Evolutionary conservation across 2,329 filamentous ascomycete genomes (phyloP), one percentile per base, ranked within the genome.

Genomic region (Byssoonygena ceratinophila): DNA sequence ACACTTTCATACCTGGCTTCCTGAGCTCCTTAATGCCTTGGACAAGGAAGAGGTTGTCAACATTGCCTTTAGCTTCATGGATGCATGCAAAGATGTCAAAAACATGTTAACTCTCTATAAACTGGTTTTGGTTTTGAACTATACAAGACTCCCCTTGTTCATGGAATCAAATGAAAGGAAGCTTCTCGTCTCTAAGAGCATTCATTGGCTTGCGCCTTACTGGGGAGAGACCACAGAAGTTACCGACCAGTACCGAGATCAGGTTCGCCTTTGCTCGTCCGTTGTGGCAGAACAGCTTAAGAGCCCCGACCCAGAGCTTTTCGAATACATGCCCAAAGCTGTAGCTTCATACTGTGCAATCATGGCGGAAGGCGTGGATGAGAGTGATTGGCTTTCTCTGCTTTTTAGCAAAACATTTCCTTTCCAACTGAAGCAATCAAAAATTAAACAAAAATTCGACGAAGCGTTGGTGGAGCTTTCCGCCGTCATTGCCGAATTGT

Each of bases 1-100:
- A 68, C 88, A 97, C 66, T 94, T 97, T 66, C 91, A 97, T 64
- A 86, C 87, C 0, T 98, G 92, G 92, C 74, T 98, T n/a, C 91
- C 92, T 0, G 91, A 97, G 64, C 79, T 98, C 8, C 76, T 81
- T 0, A 81, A 83, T 1, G 76, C 92, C 34, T 76, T 97, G 63
- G 80, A 78, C 3, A 82, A 84, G 0, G 84, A 89, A 61, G 91
- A 97, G 65, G 91, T 96, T 43, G 74, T 96, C 49, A 85, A 94
- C 61, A 85, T 96, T 57, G 88, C 90, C 37, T 87, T 94, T 56
- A 87, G 91, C 68, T 94, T 97, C 63, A 84, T 97, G 74, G 89
- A 96, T 64, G 88, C 92, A 1, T 96, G 90, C 70, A 80, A 82
- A 2, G 74, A 82, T 25, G 90, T 94, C 45, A 91, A 90, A 65